Evolutionary conservation across 495 filamentous ascomycete genomes (phyloP), one percentile per base, ranked within the genome.

Genomic region (Penicillium crystallinum): DNA sequence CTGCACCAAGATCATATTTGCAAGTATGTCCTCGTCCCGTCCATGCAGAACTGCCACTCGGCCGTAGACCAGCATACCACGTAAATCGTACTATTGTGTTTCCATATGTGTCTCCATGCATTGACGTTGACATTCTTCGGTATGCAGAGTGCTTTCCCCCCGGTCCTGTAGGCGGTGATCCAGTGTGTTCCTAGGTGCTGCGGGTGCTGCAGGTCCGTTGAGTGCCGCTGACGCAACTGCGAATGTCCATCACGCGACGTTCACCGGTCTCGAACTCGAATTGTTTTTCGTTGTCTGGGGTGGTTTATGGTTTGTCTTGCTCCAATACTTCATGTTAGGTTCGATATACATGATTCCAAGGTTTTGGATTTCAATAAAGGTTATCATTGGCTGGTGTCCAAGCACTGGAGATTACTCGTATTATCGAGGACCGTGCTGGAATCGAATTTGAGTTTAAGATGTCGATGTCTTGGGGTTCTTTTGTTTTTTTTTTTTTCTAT

Each of bases 81-180:
- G 10, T 31, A 31, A 2, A 38, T 21, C 6, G 19, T 44, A 27
- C 38, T 44, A 36, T 34, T 27, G 14, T 43, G n/a, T 29, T n/a
- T 15, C 0, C 23, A 27, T 7, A 3, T 27, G 3, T 14, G 11
- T 36, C 17, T 15, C 34, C 38, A 18, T 21, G 17, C 17, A 34
- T 41, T 27, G 18, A 31, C 23, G 15, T 31, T 41, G 18, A 18
- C 49, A 52, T 52, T 52, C 49, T 22, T 27, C 49, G 49, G 49
- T n/a, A 52, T 45, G 49, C 40, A 52, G 6, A n/a, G 31, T 23
- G 19, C 9, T 36, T 23, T 33, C 21, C 18, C 8, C 30, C 37
- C 38, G 27, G 12, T 3, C 17, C 38, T 22, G 12, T 37, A 31
- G 11, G 3, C 10, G 27, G 11, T 4, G 22, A 14, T 25, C 11